Percentiles rank a stretch among this genome's conserved stretches.
phyloP scores from a whole-genome alignment of 2,329 filamentous ascomycete species.

The Phaeophleospora eucalypticola region DNA sequence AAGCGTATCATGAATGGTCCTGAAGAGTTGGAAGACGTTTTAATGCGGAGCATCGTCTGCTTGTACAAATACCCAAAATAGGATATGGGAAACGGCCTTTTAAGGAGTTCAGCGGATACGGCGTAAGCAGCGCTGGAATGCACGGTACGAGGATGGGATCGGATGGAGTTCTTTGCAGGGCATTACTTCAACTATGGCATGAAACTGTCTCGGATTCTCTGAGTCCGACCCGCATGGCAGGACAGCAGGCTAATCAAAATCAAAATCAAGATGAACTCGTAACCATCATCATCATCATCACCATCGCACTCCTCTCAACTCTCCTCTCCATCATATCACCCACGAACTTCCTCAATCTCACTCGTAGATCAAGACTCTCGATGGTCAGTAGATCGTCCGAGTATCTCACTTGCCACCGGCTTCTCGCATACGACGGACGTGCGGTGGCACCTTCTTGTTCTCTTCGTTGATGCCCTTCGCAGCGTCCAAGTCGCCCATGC shows the following conservation, averaged over 20 bases:
- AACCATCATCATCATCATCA: neutral
- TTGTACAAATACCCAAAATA: neutral
- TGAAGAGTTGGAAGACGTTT: too few relatives aligned
- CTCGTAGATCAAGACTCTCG: too few relatives aligned
- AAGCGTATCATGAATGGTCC: too few relatives aligned
- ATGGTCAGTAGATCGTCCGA: too few relatives aligned
- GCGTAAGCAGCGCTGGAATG: neutral
- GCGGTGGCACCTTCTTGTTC: slow-evolving; percentile 1
- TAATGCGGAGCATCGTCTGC: neutral
- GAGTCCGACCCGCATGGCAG: neutral
- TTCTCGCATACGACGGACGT: too few relatives aligned
- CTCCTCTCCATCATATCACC: neutral
- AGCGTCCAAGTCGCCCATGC: neutral
- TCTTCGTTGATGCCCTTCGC: slow-evolving; percentile 1
- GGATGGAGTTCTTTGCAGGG: neutral
- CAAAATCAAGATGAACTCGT: neutral
- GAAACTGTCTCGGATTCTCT: too few relatives aligned
- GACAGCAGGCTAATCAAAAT: neutral
- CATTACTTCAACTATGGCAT: too few relatives aligned
- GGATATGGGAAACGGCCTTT: neutral
- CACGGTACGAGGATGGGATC: neutral
- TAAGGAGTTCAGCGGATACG: neutral
- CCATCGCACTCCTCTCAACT: neutral
- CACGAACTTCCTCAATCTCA: neutral
- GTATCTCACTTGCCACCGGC: too few relatives aligned